phyloP scores from a whole-genome alignment of 192 early-diverging fungal genomes.

The Entrophospora sp. region DNA sequence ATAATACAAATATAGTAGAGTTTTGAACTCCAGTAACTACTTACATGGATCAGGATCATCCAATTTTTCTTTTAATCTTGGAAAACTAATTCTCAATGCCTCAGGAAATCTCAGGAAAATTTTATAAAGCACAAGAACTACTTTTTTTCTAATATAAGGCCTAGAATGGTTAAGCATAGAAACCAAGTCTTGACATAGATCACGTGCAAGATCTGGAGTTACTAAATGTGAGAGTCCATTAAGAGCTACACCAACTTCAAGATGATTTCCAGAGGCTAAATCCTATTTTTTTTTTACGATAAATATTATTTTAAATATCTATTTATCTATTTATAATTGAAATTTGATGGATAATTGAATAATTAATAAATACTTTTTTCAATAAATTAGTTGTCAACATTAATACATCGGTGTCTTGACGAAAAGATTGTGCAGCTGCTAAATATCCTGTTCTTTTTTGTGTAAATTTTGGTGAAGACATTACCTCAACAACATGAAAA shows the following conservation, averaged over 20 bases:
- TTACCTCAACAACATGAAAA: constrained; percentile 94
- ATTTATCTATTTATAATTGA: background rate
- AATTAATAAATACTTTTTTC: constrained; percentile 68
- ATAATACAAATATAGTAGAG: background rate
- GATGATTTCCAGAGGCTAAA: constrained; percentile 68
- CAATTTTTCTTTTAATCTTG: constrained; percentile 75
- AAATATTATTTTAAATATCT: constrained; percentile 12
- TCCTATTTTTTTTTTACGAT: constrained; percentile 48
- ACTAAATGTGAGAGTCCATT: constrained; percentile 89
- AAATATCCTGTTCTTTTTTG: constrained; percentile 90
- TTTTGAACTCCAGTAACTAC: background rate
- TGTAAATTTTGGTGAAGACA: constrained; percentile 78
- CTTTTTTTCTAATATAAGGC: constrained; percentile 88
- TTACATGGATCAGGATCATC: constrained; percentile 88
- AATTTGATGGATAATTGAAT: no score
- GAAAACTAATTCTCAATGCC: constrained; percentile 70
- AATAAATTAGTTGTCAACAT: constrained; percentile 96
- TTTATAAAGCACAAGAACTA: constrained; percentile 78
- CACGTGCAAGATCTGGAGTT: constrained; percentile 82
- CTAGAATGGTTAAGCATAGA: constrained; percentile 87
- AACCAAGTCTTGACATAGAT: constrained; percentile 77
- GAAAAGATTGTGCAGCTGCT: constrained; percentile 83
- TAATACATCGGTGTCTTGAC: constrained; percentile 87
- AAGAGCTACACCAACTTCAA: constrained; percentile 85
- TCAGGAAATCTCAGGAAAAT: constrained; percentile 88